A percentile compares a stretch with the other conserved stretches of the same genome.
Conservation (phyloP, 2,329 filamentous ascomycete genomes). For the Phaeophleospora eucalypticola region DNA sequence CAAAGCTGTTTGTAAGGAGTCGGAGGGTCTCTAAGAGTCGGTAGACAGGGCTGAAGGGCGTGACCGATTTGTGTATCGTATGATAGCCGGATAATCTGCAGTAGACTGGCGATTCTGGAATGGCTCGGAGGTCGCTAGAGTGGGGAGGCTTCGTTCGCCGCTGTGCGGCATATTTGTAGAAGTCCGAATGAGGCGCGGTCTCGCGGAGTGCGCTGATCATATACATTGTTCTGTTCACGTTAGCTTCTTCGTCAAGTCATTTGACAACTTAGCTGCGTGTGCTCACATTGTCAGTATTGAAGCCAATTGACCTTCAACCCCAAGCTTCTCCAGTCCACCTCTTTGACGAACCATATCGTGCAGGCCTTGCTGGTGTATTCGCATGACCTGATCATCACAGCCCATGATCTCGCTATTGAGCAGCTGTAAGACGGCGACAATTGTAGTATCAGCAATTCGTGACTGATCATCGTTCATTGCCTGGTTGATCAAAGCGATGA, state of each 20-base stretch:
- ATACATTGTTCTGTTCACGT: constrained; percentile 19
- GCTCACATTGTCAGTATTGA: constrained; percentile 24
- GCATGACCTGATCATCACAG: constrained; percentile 22
- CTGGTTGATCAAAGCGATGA: constrained; percentile 27
- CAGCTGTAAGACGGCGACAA: constrained; percentile 32
- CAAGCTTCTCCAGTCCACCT: constrained; percentile 29
- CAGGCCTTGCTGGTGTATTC: constrained; percentile 28
- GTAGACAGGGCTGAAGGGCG: constrained; percentile 13
- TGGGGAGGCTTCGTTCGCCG: constrained; percentile 6
- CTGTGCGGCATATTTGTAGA: constrained; percentile 12
- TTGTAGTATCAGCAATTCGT: constrained; percentile 27
- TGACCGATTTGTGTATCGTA: constrained; percentile 12
- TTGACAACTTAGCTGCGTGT: background rate
- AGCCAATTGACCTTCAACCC: constrained; percentile 25
- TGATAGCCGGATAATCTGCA: constrained; percentile 15
- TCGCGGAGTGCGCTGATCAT: constrained; percentile 21
- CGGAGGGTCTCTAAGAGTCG: constrained; percentile 16
- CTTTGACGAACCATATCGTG: constrained; percentile 27
- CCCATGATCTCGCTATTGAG: constrained; percentile 32
- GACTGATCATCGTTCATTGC: constrained; percentile 24
- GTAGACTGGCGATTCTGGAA: constrained; percentile 23
- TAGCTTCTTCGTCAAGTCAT: background rate
- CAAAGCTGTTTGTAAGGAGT: constrained; percentile 16
- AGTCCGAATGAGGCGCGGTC: constrained; percentile 17
- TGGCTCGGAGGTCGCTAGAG: constrained; percentile 7